Percentiles rank a stretch among this genome's conserved stretches.
phyloP scores from a whole-genome alignment of 129 eudicot genomes.

The Saussurea involucrata region DNA sequence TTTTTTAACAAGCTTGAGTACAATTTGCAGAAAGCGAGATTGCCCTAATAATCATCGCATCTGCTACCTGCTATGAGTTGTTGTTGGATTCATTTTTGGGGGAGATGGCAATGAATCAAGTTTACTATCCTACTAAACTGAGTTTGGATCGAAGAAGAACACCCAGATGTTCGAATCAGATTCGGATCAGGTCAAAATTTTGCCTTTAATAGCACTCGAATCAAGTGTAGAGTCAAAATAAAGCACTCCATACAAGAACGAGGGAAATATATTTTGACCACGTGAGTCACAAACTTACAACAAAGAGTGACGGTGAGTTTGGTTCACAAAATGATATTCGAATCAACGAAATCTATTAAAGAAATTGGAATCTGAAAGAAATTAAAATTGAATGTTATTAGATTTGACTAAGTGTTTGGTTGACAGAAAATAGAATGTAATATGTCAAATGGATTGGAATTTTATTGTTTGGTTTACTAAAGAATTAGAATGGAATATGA shows the following conservation, averaged over 20 bases:
- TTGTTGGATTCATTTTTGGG: conserved; percentile 1
- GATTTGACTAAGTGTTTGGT: too few relatives aligned
- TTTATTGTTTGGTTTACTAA: too few relatives aligned
- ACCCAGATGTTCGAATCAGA: conserved; percentile 11
- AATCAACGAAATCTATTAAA: too few relatives aligned
- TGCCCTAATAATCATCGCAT: conserved; percentile 9
- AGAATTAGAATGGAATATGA: too few relatives aligned
- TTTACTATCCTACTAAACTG: neutral
- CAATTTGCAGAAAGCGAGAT: neutral
- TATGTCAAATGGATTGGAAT: too few relatives aligned
- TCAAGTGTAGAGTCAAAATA: conserved; percentile 10
- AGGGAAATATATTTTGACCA: conserved; percentile 20
- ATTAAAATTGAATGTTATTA: too few relatives aligned
- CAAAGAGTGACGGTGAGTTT: too few relatives aligned
- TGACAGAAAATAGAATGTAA: too few relatives aligned
- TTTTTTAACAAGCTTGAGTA: neutral
- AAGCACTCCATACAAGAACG: conserved; percentile 9
- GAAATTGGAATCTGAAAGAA: too few relatives aligned
- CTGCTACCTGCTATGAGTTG: conserved; percentile 5
- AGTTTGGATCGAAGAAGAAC: conserved; percentile 12
- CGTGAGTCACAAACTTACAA: too few relatives aligned
- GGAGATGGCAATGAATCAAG: conserved; percentile 8
- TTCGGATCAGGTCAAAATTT: conserved; percentile 25
- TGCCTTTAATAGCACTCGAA: conserved; percentile 3
- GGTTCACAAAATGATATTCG: too few relatives aligned